A percentile compares a stretch with the other conserved stretches of the same genome.
phyloP scores from a whole-genome alignment of 441 rosid genomes.

The Manihot esculenta region DNA sequence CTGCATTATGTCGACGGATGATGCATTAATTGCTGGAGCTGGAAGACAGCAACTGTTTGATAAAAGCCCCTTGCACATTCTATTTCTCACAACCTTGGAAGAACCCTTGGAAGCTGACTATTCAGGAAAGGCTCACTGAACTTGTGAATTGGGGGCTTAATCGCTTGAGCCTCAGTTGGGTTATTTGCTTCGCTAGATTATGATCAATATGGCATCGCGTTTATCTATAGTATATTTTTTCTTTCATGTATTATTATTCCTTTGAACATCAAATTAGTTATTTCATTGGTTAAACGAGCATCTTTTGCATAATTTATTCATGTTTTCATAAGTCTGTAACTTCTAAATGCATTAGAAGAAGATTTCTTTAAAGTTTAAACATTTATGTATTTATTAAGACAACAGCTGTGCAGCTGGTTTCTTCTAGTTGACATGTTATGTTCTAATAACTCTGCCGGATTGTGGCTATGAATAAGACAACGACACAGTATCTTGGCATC shows the following conservation, averaged over 20 bases:
- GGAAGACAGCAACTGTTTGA: slow-evolving; percentile 26
- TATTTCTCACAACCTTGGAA: background rate
- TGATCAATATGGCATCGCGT: slow-evolving; percentile 24
- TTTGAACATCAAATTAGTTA: slow-evolving; percentile 14
- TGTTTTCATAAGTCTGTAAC: slow-evolving; percentile 4
- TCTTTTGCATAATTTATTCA: slow-evolving; percentile 2
- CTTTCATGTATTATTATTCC: slow-evolving; percentile 33
- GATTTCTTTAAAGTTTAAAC: too few species aligned
- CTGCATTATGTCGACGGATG: background rate
- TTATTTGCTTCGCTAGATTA: slow-evolving; percentile 22
- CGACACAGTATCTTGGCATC: too few species aligned
- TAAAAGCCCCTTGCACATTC: slow-evolving; percentile 11
- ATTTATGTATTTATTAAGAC: too few species aligned
- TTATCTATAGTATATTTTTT: slow-evolving; percentile 8
- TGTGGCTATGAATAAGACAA: too few species aligned
- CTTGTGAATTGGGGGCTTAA: too few species aligned
- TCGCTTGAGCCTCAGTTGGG: slow-evolving; percentile 19
- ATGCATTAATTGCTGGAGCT: slow-evolving; percentile 15
- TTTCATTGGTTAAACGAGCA: slow-evolving; percentile 24
- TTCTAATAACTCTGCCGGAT: too few species aligned
- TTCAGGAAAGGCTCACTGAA: slow-evolving; percentile 8
- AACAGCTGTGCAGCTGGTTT: too few species aligned
- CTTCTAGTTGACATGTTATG: too few species aligned
- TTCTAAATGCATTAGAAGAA: background rate
- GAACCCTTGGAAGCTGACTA: slow-evolving; percentile 19